These are phyloP conservation scores for Hyphodiscus hymeniophilus DNA, from an alignment of 495 filamentous ascomycete species.

Conservation along the genomic window DNA sequence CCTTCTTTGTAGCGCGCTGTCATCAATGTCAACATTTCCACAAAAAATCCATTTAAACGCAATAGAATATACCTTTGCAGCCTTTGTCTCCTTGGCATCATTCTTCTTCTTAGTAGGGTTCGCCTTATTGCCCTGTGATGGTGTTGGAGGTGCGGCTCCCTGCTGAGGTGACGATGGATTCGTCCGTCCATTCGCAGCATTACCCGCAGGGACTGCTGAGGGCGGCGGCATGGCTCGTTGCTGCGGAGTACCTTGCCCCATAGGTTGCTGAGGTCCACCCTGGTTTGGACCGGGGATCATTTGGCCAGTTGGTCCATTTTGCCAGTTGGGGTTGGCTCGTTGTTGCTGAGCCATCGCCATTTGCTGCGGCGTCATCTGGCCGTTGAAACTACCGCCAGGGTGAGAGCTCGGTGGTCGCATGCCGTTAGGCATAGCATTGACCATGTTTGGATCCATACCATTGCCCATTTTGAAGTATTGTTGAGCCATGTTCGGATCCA, in stretches of 20 bases:
- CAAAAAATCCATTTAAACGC: constrained; percentile 22
- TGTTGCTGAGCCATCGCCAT: constrained; percentile 30
- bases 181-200: constrained; percentile 50
- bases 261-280: constrained; percentile 50
- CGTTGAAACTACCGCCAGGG: constrained; percentile 53
- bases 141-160: constrained; percentile 76
- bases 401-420: constrained; percentile 89
- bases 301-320: constrained; percentile 45
- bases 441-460: constrained; percentile 49
- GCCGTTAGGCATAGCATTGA: constrained; percentile 51
- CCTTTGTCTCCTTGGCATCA: constrained; percentile 54
- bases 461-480: constrained; percentile 48
- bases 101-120: constrained; percentile 83
- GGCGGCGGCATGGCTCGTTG: constrained; percentile 84
- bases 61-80: constrained; percentile 59
- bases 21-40: constrained; percentile 28
- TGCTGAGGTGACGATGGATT: constrained; percentile 76
- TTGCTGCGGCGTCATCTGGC: constrained; percentile 57
- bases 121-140: constrained; percentile 67
- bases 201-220: constrained; percentile 61
- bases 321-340: constrained; percentile 27
- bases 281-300: constrained; percentile 54
- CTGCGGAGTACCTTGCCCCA: constrained; percentile 57
- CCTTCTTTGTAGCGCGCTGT: constrained; percentile 64
- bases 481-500: constrained; percentile 57